phyloP scores from a whole-genome alignment of 495 filamentous ascomycete genomes.

The Neurospora intermedia region DNA sequence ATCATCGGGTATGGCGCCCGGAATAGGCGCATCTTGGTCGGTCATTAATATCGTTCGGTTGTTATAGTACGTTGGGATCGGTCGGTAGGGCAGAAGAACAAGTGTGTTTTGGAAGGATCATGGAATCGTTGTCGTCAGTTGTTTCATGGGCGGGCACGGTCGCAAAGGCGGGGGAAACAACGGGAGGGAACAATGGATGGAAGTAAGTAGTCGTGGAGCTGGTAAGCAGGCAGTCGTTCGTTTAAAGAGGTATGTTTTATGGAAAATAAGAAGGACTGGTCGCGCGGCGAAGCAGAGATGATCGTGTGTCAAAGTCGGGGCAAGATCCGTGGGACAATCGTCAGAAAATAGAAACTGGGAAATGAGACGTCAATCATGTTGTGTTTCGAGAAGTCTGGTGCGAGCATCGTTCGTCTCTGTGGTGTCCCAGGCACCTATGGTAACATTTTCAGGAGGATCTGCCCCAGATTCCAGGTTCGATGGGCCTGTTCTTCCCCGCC shows the following conservation, averaged over 20 bases:
- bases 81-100: background rate
- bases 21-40: constrained; percentile 13
- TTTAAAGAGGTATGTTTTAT: background rate
- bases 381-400: background rate
- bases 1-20: constrained; percentile 11
- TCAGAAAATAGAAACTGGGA: background rate
- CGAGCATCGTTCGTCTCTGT: background rate
- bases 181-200: background rate
- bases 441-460: background rate
- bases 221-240: background rate
- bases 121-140: background rate
- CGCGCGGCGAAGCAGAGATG: background rate
- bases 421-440: background rate
- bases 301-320: background rate
- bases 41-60: constrained; percentile 4
- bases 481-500: background rate
- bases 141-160: background rate
- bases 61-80: background rate
- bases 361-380: background rate
- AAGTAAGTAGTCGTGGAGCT: background rate
- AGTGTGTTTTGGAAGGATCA: background rate
- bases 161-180: background rate
- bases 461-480: background rate
- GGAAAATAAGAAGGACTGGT: background rate
- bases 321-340: background rate